These are phyloP conservation scores for Rubia peregrina DNA, from an alignment of 305 asterid species.

Conservation along the genomic window DNA sequence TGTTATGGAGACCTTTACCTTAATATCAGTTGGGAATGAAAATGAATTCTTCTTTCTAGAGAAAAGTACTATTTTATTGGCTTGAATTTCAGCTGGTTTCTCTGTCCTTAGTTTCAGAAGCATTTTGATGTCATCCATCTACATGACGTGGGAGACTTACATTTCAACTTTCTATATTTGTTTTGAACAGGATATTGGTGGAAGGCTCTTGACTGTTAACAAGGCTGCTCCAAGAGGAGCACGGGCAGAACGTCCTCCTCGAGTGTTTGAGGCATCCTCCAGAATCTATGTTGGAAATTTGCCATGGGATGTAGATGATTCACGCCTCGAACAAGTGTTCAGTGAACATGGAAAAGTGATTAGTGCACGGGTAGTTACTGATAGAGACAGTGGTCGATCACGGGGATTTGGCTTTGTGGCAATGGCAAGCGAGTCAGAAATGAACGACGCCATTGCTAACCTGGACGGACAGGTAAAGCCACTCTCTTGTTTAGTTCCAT, in stretches of 20 bases:
- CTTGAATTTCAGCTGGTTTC: neutral
- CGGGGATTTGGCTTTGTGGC: slow-evolving; percentile 91
- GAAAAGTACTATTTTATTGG: neutral
- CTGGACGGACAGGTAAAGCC: slow-evolving; percentile 76
- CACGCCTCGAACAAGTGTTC: slow-evolving; percentile 62
- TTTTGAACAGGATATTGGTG: slow-evolving; percentile 60
- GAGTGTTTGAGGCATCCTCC: slow-evolving; percentile 37
- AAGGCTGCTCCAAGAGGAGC: slow-evolving; percentile 81
- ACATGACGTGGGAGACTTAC: neutral
- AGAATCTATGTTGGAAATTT: slow-evolving; percentile 83
- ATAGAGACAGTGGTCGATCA: slow-evolving; percentile 75
- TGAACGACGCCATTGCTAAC: slow-evolving; percentile 72
- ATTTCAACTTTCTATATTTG: neutral
- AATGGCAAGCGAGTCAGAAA: slow-evolving; percentile 71
- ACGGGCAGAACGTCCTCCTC: slow-evolving; percentile 57
- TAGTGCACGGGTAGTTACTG: slow-evolving; percentile 66
- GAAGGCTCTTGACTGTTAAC: slow-evolving; percentile 68
- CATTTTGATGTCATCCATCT: neutral
- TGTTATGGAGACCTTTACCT: neutral
- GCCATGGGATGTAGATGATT: slow-evolving; percentile 70
- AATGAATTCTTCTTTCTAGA: neutral
- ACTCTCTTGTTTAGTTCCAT: neutral
- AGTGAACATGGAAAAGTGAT: slow-evolving; percentile 76
- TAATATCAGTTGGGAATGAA: neutral
- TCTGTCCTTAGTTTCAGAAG: neutral